Conservation (phyloP, 306 rosid genomes). For the Quercus cerris region DNA sequence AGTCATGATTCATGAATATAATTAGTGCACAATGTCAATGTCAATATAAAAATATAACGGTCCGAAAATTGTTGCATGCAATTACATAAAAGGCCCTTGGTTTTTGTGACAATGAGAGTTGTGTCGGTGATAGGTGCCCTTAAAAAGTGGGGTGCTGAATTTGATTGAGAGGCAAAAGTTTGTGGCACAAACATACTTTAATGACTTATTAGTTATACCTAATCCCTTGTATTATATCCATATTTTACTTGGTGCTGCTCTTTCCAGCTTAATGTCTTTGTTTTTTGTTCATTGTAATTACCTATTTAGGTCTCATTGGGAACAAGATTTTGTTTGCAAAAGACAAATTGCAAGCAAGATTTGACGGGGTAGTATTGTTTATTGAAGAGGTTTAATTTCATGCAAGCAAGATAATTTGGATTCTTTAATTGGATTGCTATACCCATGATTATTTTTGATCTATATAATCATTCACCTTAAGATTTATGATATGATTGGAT, state of each 20-base stretch:
- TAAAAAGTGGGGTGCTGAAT: neutral
- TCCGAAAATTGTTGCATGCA: neutral
- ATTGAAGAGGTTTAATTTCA: neutral
- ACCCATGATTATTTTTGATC: neutral
- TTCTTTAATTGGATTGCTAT: neutral
- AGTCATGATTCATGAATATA: too few species aligned
- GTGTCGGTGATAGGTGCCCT: conserved; percentile 17
- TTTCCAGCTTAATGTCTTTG: conserved; percentile 30
- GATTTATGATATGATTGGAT: neutral
- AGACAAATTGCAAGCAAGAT: neutral
- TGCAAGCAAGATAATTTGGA: neutral
- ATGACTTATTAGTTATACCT: conserved; percentile 12
- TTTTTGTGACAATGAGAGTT: neutral
- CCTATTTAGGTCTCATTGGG: conserved; percentile 16
- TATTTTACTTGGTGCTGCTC: neutral
- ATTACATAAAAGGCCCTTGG: conserved; percentile 5
- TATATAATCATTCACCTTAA: neutral
- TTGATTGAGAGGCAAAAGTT: neutral
- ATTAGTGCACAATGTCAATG: neutral
- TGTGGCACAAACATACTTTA: neutral
- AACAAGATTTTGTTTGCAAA: conserved; percentile 7
- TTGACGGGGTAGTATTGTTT: neutral
- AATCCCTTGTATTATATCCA: neutral
- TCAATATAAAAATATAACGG: conserved; percentile 1
- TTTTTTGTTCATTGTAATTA: conserved; percentile 6